phyloP scores from a whole-genome alignment of 192 early-diverging fungal genomes.

The Rhizophagus sp. region DNA sequence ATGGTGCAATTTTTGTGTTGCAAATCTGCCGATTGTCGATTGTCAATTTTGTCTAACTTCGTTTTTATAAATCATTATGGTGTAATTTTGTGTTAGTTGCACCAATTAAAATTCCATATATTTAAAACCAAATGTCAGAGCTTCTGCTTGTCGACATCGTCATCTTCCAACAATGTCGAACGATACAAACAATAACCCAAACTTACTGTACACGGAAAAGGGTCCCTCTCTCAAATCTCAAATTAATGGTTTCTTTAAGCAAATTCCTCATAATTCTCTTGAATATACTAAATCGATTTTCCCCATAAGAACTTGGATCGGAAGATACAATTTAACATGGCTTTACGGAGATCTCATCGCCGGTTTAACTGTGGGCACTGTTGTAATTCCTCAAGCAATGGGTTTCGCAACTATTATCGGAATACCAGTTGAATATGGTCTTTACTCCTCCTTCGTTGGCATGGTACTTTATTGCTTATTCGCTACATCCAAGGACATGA shows the following conservation, averaged over 20 bases:
- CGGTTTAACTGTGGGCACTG: slow-evolving; percentile 72
- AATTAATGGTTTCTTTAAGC: not conserved
- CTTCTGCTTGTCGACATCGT: no score
- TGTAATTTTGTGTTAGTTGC: not conserved
- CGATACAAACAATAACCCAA: not conserved
- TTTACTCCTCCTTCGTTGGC: slow-evolving; percentile 70
- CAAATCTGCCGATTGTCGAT: not conserved
- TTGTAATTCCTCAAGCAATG: slow-evolving; percentile 74
- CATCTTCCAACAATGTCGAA: not conserved
- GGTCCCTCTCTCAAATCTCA: not conserved
- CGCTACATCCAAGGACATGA: slow-evolving; percentile 74
- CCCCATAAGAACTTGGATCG: slow-evolving; percentile 9
- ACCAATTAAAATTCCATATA: no score
- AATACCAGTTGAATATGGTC: slow-evolving; percentile 61
- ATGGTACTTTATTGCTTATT: slow-evolving; percentile 66
- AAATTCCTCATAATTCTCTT: not conserved
- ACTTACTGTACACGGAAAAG: not conserved
- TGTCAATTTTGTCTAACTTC: not conserved
- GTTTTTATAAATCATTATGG: not conserved
- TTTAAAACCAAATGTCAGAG: no score
- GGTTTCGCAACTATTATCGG: slow-evolving; percentile 64
- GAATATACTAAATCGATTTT: slow-evolving; percentile 19
- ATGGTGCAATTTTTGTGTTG: slow-evolving; percentile 6
- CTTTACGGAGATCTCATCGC: slow-evolving; percentile 59
- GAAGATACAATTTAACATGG: slow-evolving; percentile 43